A percentile compares a stretch with the other conserved stretches of the same genome.
These are phyloP conservation scores for Hippophae tibetana DNA, from an alignment of 306 rosid genomes.

Conservation along the genomic window DNA sequence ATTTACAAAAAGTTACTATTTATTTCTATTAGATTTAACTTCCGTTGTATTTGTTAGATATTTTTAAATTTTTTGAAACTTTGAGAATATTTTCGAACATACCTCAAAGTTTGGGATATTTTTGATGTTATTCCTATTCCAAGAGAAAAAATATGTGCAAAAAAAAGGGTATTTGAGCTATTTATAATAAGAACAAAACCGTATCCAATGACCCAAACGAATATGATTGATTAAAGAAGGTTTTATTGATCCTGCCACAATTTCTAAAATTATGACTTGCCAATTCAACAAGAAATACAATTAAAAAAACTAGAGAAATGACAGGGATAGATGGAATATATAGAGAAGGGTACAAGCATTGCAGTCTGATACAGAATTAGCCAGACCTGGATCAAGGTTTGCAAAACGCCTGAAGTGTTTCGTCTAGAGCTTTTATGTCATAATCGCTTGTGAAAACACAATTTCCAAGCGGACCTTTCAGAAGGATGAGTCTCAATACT, in stretches of 20 bases:
- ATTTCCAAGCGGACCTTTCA: constrained; percentile 82
- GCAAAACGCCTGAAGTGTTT: constrained; percentile 64
- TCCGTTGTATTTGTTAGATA: no score
- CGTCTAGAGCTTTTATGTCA: constrained; percentile 78
- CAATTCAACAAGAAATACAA: constrained; percentile 6
- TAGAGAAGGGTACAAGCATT: constrained; percentile 15
- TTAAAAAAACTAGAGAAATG: neutral
- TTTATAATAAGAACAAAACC: no score
- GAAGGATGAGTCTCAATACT: constrained; percentile 72
- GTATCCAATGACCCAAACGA: neutral
- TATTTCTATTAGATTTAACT: no score
- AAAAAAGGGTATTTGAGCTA: no score
- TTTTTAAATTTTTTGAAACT: no score
- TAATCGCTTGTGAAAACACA: constrained; percentile 84
- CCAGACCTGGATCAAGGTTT: constrained; percentile 39
- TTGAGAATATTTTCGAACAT: no score
- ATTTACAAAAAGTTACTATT: no score
- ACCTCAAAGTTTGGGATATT: no score
- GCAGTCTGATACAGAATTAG: constrained; percentile 14
- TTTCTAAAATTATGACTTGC: constrained; percentile 28
- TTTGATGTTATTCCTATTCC: no score
- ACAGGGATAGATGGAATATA: constrained; percentile 7
- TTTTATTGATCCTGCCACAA: constrained; percentile 31
- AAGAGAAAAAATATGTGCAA: no score
- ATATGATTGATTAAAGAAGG: neutral